Conservation (phyloP, 768 basidiomycete genomes). For the Russula sp. region DNA sequence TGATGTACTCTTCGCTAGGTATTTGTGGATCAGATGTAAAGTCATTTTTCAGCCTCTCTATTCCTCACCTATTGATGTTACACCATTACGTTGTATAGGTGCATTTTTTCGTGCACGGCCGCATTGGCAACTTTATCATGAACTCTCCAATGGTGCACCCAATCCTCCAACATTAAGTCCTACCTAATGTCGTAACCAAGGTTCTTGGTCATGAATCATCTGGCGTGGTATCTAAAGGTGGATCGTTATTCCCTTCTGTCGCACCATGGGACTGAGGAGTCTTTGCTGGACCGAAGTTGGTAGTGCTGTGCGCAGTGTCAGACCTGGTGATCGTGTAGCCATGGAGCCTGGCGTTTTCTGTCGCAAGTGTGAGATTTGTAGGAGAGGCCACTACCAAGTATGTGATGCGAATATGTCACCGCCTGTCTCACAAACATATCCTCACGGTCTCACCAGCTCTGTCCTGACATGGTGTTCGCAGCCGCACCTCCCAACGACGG, state of each 20-base stretch:
- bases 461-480: slow-evolving; percentile 82
- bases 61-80: slow-evolving; percentile 9
- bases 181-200: slow-evolving; percentile 31
- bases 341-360: slow-evolving; percentile 90
- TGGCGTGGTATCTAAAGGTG: slow-evolving; percentile 67
- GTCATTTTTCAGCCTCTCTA: slow-evolving; percentile 15
- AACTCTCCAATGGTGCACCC: slow-evolving; percentile 63
- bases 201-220: slow-evolving; percentile 93
- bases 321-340: slow-evolving; percentile 81
- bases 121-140: slow-evolving; percentile 76
- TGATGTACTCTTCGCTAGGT: slow-evolving; percentile 37
- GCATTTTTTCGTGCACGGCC: slow-evolving; percentile 71
- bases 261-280: background rate
- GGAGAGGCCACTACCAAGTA: slow-evolving; percentile 78
- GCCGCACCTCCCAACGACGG: slow-evolving; percentile 94
- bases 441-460: slow-evolving; percentile 44
- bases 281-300: slow-evolving; percentile 45
- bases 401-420: slow-evolving; percentile 16
- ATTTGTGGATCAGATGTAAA: slow-evolving; percentile 87
- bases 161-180: background rate
- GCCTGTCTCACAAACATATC: background rate
- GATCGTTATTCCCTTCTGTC: background rate
- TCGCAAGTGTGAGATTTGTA: slow-evolving; percentile 76
- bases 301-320: slow-evolving; percentile 62
- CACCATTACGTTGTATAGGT: slow-evolving; percentile 37